These are phyloP conservation scores for Sclerotinia minor DNA, from an alignment of 2,329 filamentous ascomycete species.

Conservation along the genomic window DNA sequence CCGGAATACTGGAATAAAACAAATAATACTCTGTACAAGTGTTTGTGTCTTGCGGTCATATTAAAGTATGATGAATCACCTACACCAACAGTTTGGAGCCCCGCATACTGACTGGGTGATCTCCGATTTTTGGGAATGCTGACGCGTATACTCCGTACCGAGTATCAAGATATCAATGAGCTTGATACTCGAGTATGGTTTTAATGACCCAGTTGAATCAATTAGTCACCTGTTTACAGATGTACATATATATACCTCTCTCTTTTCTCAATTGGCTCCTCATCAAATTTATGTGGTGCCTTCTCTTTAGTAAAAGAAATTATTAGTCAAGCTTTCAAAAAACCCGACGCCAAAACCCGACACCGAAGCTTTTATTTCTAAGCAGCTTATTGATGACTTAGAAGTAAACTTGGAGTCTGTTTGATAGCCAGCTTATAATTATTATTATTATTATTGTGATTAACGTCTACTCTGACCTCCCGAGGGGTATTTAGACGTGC, in stretches of 20 bases:
- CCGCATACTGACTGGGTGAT: not conserved
- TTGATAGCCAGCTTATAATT: no score
- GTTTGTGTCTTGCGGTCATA: not conserved
- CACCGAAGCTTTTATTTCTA: not conserved
- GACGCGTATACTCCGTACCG: no score
- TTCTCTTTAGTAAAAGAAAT: no score
- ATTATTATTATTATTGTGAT: no score
- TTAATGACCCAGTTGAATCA: not conserved
- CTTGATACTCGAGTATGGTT: no score
- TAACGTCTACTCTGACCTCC: no score
- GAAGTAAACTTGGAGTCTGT: no score
- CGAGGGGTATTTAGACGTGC: no score
- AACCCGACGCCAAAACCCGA: not conserved
- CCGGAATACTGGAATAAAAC: not conserved
- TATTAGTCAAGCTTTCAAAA: not conserved
- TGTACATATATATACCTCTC: not conserved
- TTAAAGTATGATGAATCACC: not conserved
- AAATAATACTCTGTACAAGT: not conserved
- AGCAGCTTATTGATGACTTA: not conserved
- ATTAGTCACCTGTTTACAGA: no score
- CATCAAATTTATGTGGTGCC: not conserved
- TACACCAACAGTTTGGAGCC: not conserved
- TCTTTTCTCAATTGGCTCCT: not conserved
- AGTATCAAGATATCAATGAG: no score
- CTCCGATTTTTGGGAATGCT: not conserved